Evolutionary conservation across 768 basidiomycete genomes (phyloP), one percentile per base, ranked within the genome.

Genomic region (Agaricus sinodeliciosus): DNA sequence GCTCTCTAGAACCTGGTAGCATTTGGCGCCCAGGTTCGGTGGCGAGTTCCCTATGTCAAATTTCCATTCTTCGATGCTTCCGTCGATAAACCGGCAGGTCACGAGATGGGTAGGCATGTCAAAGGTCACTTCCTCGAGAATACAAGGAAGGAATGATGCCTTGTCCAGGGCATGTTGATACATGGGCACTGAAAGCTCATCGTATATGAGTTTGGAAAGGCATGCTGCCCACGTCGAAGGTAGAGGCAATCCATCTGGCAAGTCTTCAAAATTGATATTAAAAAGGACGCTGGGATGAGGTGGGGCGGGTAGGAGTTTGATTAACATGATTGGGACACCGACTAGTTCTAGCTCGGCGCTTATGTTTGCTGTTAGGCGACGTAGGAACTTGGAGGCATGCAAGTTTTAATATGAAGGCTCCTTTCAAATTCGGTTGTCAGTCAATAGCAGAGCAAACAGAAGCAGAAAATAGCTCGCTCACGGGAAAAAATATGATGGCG

Each of bases 41-140:
- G 45, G 57, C 80, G 65, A 50, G 48, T 25, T 56, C 40, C 13
- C 52, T 34, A 55, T 49, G 50, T 42, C 35, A 45, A 56, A 35
- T 34, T 31, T 68, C 75, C 83, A 78, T 51, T 74, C 72, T 47
- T 80, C 72, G 13, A 63, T 57, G 3, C 67, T 65, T 8, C 79
- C 85, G 59, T 86, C 85, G 34, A 82, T 66, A 59, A 86, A 87
- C 43, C 62, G 66, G 59, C 81, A 83, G 0, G 66, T 61, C 34
- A 87, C 69, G 41, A 72, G 71, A 35, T 66, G 64, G 22, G 62
- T 63, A 9, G 69, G 65, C 48, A 87, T 59, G 61, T 90, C 81
- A 66, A 87, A 82, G 7, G 71, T 68, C n/a, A 89, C 77, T 59
- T 85, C 75, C 41, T 75, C 70, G 27, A 84, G 65, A 34, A 85